Conservation (phyloP, 2,329 filamentous ascomycete genomes). For the Chrysosporium keratinophilum region DNA sequence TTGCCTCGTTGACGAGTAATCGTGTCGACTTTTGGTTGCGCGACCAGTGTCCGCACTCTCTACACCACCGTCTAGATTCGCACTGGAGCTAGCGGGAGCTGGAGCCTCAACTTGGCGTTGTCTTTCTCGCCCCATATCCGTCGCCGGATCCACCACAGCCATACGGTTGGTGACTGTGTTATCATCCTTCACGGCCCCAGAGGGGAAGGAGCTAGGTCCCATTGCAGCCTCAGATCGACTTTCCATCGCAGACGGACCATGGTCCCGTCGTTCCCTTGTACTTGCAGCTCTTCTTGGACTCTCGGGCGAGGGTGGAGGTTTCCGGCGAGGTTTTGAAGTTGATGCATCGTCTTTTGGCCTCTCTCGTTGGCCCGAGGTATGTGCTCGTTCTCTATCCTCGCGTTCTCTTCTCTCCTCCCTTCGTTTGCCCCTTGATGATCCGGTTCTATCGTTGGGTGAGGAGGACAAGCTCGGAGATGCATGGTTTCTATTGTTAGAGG, state of each 20-base stretch:
- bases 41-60: constrained; percentile 40
- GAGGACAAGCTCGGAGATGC: constrained; percentile 29
- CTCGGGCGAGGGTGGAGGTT: constrained; percentile 39
- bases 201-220: constrained; percentile 47
- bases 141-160: constrained; percentile 63
- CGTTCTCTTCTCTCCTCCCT: constrained; percentile 30
- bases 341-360: constrained; percentile 31
- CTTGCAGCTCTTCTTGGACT: constrained; percentile 35
- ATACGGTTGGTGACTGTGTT: constrained; percentile 70
- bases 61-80: constrained; percentile 41
- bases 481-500: constrained; percentile 54
- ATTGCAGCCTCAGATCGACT: constrained; percentile 35
- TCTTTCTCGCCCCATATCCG: constrained; percentile 60
- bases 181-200: constrained; percentile 59
- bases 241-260: constrained; percentile 27
- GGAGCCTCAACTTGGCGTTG: constrained; percentile 56
- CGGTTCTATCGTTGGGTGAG: constrained; percentile 28
- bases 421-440: constrained; percentile 34
- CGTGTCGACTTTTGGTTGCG: constrained; percentile 41
- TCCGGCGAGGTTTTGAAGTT: constrained; percentile 38
- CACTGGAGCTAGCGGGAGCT: constrained; percentile 35
- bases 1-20: constrained; percentile 46
- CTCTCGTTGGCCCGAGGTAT: constrained; percentile 34
- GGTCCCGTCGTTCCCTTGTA: constrained; percentile 33
- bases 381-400: constrained; percentile 26